These are phyloP conservation scores for Dryadomyces sulphureus DNA, from an alignment of 2,329 filamentous ascomycete species.

Conservation along the genomic window DNA sequence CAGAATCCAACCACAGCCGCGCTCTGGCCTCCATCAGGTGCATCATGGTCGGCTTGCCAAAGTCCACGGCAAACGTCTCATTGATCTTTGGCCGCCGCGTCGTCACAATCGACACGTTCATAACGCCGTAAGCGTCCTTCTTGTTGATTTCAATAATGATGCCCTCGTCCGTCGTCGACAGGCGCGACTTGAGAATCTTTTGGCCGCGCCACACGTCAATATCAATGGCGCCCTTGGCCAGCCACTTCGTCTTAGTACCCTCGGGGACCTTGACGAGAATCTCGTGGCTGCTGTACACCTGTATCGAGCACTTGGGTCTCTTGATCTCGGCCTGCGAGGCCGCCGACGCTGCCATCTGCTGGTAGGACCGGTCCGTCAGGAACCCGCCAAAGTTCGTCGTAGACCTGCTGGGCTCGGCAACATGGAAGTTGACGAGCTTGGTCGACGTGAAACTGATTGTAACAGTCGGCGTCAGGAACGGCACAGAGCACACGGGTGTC, in stretches of 20 bases:
- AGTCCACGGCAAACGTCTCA: conserved; percentile 45
- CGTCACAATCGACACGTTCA: conserved; percentile 43
- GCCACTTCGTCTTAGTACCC: conserved; percentile 36
- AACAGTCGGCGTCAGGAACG: conserved; percentile 11
- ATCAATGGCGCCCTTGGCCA: conserved; percentile 39
- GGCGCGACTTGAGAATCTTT: conserved; percentile 30
- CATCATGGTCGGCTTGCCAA: conserved; percentile 33
- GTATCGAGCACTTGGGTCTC: conserved; percentile 28
- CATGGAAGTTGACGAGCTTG: conserved; percentile 17
- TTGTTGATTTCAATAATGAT: conserved; percentile 36
- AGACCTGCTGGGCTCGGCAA: conserved; percentile 12
- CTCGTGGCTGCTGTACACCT: conserved; percentile 30
- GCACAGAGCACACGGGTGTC: conserved; percentile 5
- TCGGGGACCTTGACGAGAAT: conserved; percentile 39
- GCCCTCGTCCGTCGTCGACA: conserved; percentile 32
- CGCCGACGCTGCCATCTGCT: conserved; percentile 1
- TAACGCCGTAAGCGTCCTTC: conserved; percentile 39
- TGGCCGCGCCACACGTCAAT: conserved; percentile 38
- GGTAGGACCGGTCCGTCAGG: conserved; percentile 21
- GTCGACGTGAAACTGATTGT: conserved; percentile 23
- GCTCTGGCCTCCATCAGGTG: conserved; percentile 29
- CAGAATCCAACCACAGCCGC: conserved; percentile 22
- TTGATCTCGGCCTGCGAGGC: conserved; percentile 14
- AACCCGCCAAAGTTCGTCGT: conserved; percentile 23
- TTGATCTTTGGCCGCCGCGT: conserved; percentile 44